Conservation (phyloP, 2,329 filamentous ascomycete species). For the Phialocephala subalpina region DNA sequence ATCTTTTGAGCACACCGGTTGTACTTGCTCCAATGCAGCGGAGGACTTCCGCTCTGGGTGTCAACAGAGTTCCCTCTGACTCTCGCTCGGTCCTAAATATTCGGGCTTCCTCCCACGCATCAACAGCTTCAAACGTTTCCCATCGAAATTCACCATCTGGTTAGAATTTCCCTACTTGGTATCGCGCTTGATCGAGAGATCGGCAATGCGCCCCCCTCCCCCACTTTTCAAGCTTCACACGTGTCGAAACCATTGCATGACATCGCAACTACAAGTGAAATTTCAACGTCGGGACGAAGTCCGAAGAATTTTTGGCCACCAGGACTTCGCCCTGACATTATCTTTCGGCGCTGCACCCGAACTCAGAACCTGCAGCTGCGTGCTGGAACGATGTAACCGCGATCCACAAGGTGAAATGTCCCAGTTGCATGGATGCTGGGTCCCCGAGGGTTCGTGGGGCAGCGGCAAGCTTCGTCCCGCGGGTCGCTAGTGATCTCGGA, state of each 20-base stretch:
- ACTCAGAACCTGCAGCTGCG: neutral
- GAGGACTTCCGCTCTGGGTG: neutral
- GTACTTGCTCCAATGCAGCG: neutral
- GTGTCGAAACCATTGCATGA: constrained; percentile 1
- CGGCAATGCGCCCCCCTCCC: too few species aligned
- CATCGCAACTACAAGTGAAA: neutral
- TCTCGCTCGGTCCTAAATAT: too few species aligned
- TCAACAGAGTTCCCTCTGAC: neutral
- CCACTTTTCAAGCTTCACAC: constrained; percentile 2
- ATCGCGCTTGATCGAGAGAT: too few species aligned
- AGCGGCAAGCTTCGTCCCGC: neutral
- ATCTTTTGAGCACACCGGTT: neutral
- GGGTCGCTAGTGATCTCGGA: neutral
- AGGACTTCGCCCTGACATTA: constrained; percentile 1
- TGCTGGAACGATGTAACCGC: neutral
- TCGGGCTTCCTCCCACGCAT: neutral
- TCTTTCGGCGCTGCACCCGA: too few species aligned
- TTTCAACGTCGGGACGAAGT: neutral
- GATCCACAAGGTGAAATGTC: neutral
- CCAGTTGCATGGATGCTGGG: too few species aligned
- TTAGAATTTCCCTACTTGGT: too few species aligned
- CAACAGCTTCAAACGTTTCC: too few species aligned
- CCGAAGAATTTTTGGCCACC: neutral
- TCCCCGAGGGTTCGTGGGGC: too few species aligned
- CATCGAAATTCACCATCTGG: too few species aligned